phyloP scores from a whole-genome alignment of 495 filamentous ascomycete species.

The Amniculicola lignicola region DNA sequence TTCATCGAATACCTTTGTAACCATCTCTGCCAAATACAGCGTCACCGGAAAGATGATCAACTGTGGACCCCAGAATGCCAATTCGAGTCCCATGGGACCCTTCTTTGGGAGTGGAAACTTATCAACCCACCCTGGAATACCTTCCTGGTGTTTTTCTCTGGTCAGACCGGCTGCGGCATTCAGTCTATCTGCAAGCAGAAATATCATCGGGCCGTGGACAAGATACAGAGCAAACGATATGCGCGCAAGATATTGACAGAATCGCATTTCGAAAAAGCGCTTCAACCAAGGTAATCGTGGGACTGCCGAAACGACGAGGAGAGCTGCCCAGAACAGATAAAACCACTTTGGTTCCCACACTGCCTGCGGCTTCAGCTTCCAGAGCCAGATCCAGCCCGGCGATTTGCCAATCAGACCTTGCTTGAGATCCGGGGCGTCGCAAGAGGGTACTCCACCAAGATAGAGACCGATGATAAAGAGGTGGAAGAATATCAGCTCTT shows the following conservation, averaged over 20 bases:
- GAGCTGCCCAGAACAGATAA: conserved; percentile 36
- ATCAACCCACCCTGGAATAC: conserved; percentile 48
- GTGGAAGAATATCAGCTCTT: conserved; percentile 29
- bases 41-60: conserved; percentile 56
- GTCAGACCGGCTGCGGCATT: conserved; percentile 55
- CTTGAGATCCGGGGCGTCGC: conserved; percentile 14
- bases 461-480: conserved; percentile 32
- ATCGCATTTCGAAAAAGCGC: conserved; percentile 24
- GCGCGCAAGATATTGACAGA: conserved; percentile 49
- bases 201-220: conserved; percentile 52
- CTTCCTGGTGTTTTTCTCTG: conserved; percentile 38
- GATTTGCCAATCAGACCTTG: conserved; percentile 46
- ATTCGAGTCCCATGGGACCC: conserved; percentile 55
- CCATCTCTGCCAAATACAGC: conserved; percentile 55
- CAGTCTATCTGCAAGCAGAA: conserved; percentile 47
- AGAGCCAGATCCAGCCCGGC: conserved; percentile 30
- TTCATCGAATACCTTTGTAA: conserved; percentile 55
- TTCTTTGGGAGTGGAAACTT: conserved; percentile 47
- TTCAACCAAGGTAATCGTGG: conserved; percentile 28
- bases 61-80: conserved; percentile 52
- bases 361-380: conserved; percentile 42
- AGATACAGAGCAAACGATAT: conserved; percentile 55
- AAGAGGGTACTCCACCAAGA: conserved; percentile 49
- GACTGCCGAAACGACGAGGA: conserved; percentile 38
- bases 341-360: conserved; percentile 45